Base-by-base conservation (phyloP, 345 rosid genomes). In the Conringia planisiliqua region DNA sequence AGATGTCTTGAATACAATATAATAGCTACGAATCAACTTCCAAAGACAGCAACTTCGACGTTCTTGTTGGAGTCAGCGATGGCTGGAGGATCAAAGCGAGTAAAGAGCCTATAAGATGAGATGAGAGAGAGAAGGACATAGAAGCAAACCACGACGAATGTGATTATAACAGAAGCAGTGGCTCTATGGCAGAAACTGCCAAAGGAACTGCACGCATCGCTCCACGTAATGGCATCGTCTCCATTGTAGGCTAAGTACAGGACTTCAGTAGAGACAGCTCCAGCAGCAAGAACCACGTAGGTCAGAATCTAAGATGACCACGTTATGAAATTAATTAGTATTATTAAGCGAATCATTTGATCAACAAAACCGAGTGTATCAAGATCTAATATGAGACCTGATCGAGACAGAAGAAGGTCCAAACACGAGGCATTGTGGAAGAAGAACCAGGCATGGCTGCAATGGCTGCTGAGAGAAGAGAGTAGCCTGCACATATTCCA, bases 401-500 rank as follows among this genome's bases (percentile, higher is more conserved):
- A 71, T 91, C 99, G 11, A 95, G 87, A 76, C 88, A 61, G 87
- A 95, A 95, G 83, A 95, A 86, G 52, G 93, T 87, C 97, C 97
- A 91, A 14, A 93, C 97, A 72, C 85, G 84, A 64, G 87, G 67
- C 85, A 82, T 83, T 68, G 93, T 83, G 40, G 83, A 66, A 57
- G 83, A 66, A 13, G 95, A 84, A 20, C 91, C 84, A 75, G 96
- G 89, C 88, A 91, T 78, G 56, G 92, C 96, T 60, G 83, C 73
- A 22, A 90, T 62, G 35, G 87, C 75, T 27, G 99, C 97, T 36
- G 99, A 88, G 22, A 95, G 80, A 71, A 95, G 92, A 30, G 99
- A 92, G 76, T 91, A 95, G 10, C 93, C 97, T 2, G 99, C 99
- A 80, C 99, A 91, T 66, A 95, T 89, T 42, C 99, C 97, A 82